A percentile compares a stretch with the other conserved stretches of the same genome.
Conservation (phyloP, 1,139 yeast genomes). For the Groenewaldozyma auringiensis region DNA sequence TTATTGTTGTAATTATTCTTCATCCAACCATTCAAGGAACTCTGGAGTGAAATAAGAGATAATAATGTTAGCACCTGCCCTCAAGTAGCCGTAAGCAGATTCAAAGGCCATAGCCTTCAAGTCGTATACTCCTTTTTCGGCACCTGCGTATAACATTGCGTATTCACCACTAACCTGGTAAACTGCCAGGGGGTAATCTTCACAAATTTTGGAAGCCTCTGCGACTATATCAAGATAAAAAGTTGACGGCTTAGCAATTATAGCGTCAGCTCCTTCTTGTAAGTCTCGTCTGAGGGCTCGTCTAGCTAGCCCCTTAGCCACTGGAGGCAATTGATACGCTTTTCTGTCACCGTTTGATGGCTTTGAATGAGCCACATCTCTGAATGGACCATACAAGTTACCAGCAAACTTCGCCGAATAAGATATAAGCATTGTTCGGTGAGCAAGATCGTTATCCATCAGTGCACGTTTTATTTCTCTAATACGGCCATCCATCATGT, state of each 20-base stretch:
- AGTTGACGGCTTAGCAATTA: slow-evolving; percentile 95
- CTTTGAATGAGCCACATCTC: slow-evolving; percentile 93
- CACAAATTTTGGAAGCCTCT: slow-evolving; percentile 77
- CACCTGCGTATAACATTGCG: slow-evolving; percentile 98
- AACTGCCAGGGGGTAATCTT: slow-evolving; percentile 83
- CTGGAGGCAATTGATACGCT: slow-evolving; percentile 88
- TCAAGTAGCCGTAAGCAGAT: slow-evolving; percentile 78
- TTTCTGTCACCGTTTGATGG: slow-evolving; percentile 91
- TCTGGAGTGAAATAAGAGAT: slow-evolving; percentile 95
- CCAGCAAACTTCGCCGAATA: slow-evolving; percentile 94
- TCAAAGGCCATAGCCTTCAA: slow-evolving; percentile 86
- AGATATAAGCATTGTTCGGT: slow-evolving; percentile 82
- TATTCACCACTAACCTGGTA: slow-evolving; percentile 97
- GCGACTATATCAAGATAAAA: slow-evolving; percentile 85
- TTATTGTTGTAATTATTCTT: not conserved
- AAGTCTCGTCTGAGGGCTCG: slow-evolving; percentile 82
- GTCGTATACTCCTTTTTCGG: slow-evolving; percentile 89
- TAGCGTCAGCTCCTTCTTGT: slow-evolving; percentile 91
- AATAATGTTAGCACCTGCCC: slow-evolving; percentile 93
- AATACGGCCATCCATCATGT: slow-evolving; percentile 96
- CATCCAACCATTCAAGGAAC: slow-evolving; percentile 84
- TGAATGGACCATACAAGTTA: slow-evolving; percentile 87
- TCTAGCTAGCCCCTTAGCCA: slow-evolving; percentile 89
- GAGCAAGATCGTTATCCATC: slow-evolving; percentile 76
- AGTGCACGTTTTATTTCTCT: slow-evolving; percentile 81